Evolutionary conservation across 2,329 filamentous ascomycete genomes (phyloP).

Genomic region (Daldinia eschscholtzii): DNA sequence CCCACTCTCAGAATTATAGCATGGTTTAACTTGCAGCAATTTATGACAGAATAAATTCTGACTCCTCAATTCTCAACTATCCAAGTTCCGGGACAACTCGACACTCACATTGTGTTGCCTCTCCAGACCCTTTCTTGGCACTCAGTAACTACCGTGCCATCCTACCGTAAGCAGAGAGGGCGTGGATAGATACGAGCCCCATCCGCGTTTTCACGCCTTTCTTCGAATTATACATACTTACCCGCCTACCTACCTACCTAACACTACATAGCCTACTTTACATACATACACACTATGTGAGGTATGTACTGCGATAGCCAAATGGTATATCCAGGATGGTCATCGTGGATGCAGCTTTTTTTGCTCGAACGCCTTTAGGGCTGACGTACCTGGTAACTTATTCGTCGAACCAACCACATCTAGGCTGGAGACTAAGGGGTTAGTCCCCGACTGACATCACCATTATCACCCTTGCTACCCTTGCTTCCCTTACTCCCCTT

Average conservation of each 20-base stretch:
- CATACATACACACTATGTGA: neutral
- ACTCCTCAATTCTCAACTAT: constrained; percentile 20
- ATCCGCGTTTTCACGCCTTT: constrained; percentile 7
- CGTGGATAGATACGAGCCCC: constrained; percentile 6
- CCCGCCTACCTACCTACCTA: neutral
- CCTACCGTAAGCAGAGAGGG: constrained; percentile 14
- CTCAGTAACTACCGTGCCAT: constrained; percentile 33
- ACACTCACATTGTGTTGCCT: neutral
- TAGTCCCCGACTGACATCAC: constrained; percentile 49
- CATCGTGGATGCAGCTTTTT: constrained; percentile 24
- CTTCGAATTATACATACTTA: constrained; percentile 10
- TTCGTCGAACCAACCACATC: constrained; percentile 28
- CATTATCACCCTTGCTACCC: constrained; percentile 30
- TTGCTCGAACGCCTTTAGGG: constrained; percentile 26
- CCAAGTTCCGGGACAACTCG: constrained; percentile 16
- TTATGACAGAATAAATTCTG: constrained; percentile 38
- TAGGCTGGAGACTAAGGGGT: constrained; percentile 37
- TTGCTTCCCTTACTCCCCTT: constrained; percentile 19
- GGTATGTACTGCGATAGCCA: neutral
- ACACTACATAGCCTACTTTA: neutral
- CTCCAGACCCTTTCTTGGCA: constrained; percentile 17
- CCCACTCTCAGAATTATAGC: constrained; percentile 39
- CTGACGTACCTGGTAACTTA: constrained; percentile 34
- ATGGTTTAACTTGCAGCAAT: constrained; percentile 32
- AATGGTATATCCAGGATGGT: constrained; percentile 27